phyloP scores from a whole-genome alignment of 2,329 filamentous ascomycete genomes.

The Chaetomiaceae sp. region DNA sequence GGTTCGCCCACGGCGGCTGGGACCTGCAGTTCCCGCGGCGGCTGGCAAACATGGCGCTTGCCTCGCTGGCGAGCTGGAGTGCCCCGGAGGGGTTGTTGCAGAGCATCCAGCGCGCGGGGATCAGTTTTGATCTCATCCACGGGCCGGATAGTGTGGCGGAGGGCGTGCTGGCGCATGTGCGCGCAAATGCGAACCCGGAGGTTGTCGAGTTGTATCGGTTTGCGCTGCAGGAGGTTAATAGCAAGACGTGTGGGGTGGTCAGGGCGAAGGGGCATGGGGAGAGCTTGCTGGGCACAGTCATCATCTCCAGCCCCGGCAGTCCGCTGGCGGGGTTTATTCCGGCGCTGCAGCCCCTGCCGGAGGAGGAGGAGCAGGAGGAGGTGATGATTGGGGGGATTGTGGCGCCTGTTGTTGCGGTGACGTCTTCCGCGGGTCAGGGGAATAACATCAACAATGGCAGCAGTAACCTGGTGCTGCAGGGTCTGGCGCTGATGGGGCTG shows the following conservation, averaged over 20 bases:
- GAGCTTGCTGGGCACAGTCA: conserved; percentile 70
- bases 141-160: conserved; percentile 74
- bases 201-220: conserved; percentile 74
- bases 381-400: conserved; percentile 69
- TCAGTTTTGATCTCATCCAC: conserved; percentile 79
- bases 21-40: conserved; percentile 60
- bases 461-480: conserved; percentile 64
- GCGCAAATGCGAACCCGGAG: conserved; percentile 68
- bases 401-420: conserved; percentile 70
- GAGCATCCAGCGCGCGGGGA: conserved; percentile 65
- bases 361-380: conserved; percentile 38
- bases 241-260: conserved; percentile 73
- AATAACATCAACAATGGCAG: too few relatives aligned
- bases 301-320: conserved; percentile 70
- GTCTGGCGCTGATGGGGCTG: conserved; percentile 73
- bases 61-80: conserved; percentile 67
- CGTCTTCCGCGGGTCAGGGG: conserved; percentile 60
- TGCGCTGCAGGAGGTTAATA: conserved; percentile 58
- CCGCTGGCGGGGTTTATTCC: conserved; percentile 67
- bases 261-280: conserved; percentile 69
- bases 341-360: conserved; percentile 49
- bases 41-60: conserved; percentile 65
- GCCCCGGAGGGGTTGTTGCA: conserved; percentile 73
- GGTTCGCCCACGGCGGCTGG: conserved; percentile 91
- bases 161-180: conserved; percentile 69